phyloP scores from a whole-genome alignment of 2,329 filamentous ascomycete species.

The Penicillium vulpinum region DNA sequence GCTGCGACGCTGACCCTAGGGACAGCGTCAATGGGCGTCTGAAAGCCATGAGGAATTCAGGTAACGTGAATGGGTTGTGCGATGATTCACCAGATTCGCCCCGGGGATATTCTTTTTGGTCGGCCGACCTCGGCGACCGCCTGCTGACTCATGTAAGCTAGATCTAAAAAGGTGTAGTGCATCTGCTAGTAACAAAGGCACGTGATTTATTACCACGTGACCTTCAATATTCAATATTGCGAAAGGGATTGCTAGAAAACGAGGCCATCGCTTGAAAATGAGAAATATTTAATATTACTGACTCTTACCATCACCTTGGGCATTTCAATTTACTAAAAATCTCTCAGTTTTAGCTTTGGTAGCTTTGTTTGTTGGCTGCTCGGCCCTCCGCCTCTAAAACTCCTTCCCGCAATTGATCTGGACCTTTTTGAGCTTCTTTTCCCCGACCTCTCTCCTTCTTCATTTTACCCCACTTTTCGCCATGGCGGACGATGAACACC shows the following conservation, averaged over 20 bases:
- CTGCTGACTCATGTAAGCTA: conserved; percentile 33
- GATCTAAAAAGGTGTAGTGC: background rate
- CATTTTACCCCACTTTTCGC: conserved; percentile 5
- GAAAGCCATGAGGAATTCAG: conserved; percentile 39
- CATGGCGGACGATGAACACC: conserved; percentile 78
- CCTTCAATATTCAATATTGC: background rate
- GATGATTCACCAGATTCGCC: conserved; percentile 30
- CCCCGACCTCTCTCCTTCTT: conserved; percentile 2
- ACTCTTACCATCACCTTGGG: background rate
- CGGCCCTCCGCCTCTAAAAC: conserved; percentile 24
- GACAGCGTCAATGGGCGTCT: conserved; percentile 39
- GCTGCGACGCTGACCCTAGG: conserved; percentile 34
- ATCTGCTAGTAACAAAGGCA: background rate
- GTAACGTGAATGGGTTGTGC: conserved; percentile 18
- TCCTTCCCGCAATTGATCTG: conserved; percentile 15
- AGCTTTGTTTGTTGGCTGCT: conserved; percentile 8
- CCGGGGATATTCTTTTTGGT: conserved; percentile 26
- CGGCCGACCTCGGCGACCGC: conserved; percentile 37
- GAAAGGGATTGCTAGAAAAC: background rate
- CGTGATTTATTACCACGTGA: conserved; percentile 9
- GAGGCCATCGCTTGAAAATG: background rate
- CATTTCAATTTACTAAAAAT: background rate
- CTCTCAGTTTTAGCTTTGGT: background rate
- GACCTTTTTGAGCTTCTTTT: conserved; percentile 10
- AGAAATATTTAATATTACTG: background rate